Percentiles rank a stretch among this genome's conserved stretches.
These are phyloP conservation scores for Alternaria sp. DNA, from an alignment of 2,329 filamentous ascomycete genomes.

Conservation along the genomic window DNA sequence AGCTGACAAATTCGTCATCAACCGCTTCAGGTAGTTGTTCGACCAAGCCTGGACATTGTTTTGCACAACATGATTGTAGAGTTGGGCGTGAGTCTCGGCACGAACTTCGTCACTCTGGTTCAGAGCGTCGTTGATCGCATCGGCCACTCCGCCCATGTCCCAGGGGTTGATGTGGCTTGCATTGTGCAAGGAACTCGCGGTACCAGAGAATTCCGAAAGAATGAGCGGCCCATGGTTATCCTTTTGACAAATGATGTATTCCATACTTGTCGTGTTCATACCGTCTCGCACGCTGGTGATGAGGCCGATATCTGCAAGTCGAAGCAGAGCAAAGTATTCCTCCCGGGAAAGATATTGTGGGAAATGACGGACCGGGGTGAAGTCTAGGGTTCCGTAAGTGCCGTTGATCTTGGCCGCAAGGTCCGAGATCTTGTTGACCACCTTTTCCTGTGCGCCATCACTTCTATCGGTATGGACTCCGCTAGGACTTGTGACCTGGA, in stretches of 20 bases:
- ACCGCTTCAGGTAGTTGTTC: slow-evolving; percentile 75
- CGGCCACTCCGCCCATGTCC: slow-evolving; percentile 84
- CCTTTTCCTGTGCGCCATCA: slow-evolving; percentile 78
- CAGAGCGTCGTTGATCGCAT: slow-evolving; percentile 81
- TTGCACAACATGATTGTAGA: slow-evolving; percentile 83
- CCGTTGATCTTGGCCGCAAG: slow-evolving; percentile 92
- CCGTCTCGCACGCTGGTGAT: slow-evolving; percentile 96
- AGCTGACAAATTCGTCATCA: slow-evolving; percentile 80
- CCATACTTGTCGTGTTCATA: slow-evolving; percentile 96
- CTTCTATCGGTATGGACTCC: slow-evolving; percentile 74
- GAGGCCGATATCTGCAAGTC: slow-evolving; percentile 86
- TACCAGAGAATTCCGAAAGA: slow-evolving; percentile 95
- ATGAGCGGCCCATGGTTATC: slow-evolving; percentile 87
- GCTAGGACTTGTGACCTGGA: slow-evolving; percentile 92
- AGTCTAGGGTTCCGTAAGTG: slow-evolving; percentile 83
- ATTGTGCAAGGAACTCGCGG: slow-evolving; percentile 80
- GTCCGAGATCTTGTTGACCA: slow-evolving; percentile 87
- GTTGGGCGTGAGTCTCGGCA: slow-evolving; percentile 70
- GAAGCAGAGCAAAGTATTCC: slow-evolving; percentile 93
- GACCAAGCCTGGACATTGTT: slow-evolving; percentile 91
- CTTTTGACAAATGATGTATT: slow-evolving; percentile 92
- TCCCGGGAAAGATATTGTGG: slow-evolving; percentile 88
- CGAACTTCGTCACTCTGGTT: slow-evolving; percentile 74
- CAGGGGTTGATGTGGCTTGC: slow-evolving; percentile 97
- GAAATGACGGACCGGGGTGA: slow-evolving; percentile 91